Percentiles rank a stretch among this genome's conserved stretches.
phyloP scores from a whole-genome alignment of 345 rosid species.

The Kernera saxatilis region DNA sequence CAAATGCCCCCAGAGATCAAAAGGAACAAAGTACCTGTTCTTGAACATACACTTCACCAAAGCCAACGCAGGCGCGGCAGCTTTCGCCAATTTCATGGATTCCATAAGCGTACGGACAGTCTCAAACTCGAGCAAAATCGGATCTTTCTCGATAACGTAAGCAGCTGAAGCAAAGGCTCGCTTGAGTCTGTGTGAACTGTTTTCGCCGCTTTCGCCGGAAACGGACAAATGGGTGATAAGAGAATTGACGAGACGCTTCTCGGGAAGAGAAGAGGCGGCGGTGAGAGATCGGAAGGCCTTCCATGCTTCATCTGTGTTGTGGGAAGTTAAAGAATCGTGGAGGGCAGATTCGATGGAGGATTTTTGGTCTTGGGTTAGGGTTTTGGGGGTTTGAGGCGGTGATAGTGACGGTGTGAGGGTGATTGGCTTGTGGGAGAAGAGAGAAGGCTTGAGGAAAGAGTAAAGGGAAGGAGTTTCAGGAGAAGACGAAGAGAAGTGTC shows the following conservation, averaged over 20 bases:
- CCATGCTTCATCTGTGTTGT: slow-evolving; percentile 73
- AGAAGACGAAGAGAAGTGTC: slow-evolving; percentile 38
- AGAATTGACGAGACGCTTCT: slow-evolving; percentile 57
- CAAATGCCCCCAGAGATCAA: slow-evolving; percentile 61
- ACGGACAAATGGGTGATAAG: slow-evolving; percentile 55
- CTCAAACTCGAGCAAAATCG: slow-evolving; percentile 47
- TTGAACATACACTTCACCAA: slow-evolving; percentile 67
- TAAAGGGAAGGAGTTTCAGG: slow-evolving; percentile 50
- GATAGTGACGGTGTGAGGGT: slow-evolving; percentile 11
- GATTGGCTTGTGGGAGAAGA: slow-evolving; percentile 45
- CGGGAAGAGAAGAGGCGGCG: slow-evolving; percentile 47
- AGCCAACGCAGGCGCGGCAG: slow-evolving; percentile 76
- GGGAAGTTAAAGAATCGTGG: slow-evolving; percentile 45
- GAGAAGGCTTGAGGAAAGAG: slow-evolving; percentile 72
- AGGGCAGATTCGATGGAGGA: slow-evolving; percentile 50
- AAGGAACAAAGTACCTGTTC: slow-evolving; percentile 81
- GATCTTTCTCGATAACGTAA: slow-evolving; percentile 61
- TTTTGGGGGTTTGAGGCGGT: slow-evolving; percentile 21
- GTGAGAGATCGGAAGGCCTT: slow-evolving; percentile 67
- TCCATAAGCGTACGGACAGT: slow-evolving; percentile 45
- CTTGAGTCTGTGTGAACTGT: slow-evolving; percentile 58
- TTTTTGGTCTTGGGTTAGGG: slow-evolving; percentile 45
- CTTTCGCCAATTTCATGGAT: slow-evolving; percentile 54
- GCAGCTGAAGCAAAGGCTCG: slow-evolving; percentile 89
- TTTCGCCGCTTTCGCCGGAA: background rate